A percentile compares a stretch with the other conserved stretches of the same genome.
Conservation (phyloP, 169 alveolate genomes). For the Perkinsus marinus region DNA sequence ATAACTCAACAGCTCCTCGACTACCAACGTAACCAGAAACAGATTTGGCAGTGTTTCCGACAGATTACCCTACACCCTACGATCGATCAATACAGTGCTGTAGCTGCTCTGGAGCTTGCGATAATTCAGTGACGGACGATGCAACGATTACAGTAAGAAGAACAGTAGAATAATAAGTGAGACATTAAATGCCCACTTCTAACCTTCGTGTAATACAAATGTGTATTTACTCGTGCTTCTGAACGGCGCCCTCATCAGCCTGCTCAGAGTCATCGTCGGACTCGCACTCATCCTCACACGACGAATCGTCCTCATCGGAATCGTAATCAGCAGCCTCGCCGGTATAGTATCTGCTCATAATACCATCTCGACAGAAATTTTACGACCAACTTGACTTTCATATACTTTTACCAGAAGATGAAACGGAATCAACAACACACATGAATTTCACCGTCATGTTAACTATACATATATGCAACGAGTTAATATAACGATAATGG, state of each 20-base stretch:
- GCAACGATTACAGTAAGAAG: neutral
- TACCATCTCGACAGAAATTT: too few relatives aligned
- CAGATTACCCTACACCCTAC: neutral
- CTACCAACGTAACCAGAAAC: neutral
- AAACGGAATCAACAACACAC: too few relatives aligned
- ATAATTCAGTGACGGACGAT: neutral
- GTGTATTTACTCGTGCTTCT: neutral
- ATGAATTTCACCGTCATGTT: too few relatives aligned
- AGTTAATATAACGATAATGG: too few relatives aligned
- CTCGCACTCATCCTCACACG: neutral
- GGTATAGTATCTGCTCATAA: neutral
- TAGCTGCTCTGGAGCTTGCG: neutral
- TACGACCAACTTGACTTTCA: too few relatives aligned
- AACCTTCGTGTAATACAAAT: neutral
- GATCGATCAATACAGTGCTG: neutral
- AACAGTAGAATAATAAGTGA: neutral
- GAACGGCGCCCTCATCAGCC: neutral
- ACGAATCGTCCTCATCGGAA: neutral
- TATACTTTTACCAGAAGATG: too few relatives aligned
- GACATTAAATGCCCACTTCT: neutral
- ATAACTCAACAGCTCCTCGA: neutral
- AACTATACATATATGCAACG: too few relatives aligned
- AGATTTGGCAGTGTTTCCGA: neutral
- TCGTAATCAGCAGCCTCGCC: neutral
- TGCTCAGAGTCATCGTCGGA: neutral